Evolutionary conservation across 306 rosid species (phyloP).

Genomic region (Sesbania bispinosa): DNA sequence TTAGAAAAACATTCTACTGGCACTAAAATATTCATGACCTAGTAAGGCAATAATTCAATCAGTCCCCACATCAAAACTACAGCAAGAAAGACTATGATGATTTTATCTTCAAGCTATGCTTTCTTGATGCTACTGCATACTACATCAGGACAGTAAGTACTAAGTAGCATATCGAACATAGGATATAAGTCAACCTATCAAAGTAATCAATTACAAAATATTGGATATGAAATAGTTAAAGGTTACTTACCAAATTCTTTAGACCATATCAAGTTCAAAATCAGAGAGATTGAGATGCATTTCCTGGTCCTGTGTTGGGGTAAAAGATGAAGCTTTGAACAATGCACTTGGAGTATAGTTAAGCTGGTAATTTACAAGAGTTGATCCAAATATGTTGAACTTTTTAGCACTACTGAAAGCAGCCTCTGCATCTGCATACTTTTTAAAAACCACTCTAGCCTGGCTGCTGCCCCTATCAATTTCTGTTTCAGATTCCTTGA

Average conservation of each 20-base stretch:
- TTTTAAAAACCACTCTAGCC: constrained; percentile 88
- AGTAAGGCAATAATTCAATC: constrained; percentile 14
- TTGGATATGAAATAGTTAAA: constrained; percentile 7
- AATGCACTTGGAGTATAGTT: constrained; percentile 64
- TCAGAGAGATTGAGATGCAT: constrained; percentile 68
- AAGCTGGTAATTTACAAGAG: constrained; percentile 73
- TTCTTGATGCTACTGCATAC: neutral
- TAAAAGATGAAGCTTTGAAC: constrained; percentile 55
- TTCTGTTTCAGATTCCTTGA: constrained; percentile 85
- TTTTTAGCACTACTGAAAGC: constrained; percentile 81
- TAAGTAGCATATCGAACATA: neutral
- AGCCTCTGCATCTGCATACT: constrained; percentile 69
- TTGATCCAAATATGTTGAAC: constrained; percentile 77
- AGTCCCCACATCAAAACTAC: constrained; percentile 11
- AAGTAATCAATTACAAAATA: constrained; percentile 7
- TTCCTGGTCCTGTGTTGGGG: constrained; percentile 60
- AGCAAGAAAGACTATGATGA: neutral
- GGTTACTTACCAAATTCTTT: constrained; percentile 41
- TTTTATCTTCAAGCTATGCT: neutral
- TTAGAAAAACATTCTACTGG: neutral
- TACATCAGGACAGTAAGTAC: neutral
- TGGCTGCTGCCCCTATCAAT: constrained; percentile 73
- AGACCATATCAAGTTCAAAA: constrained; percentile 54
- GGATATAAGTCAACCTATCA: neutral
- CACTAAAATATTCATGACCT: constrained; percentile 19